Percentiles rank a stretch among this genome's conserved stretches.
Evolutionary conservation across 495 filamentous ascomycete genomes (phyloP).

Genomic region (Mytilinidion resinicola): DNA sequence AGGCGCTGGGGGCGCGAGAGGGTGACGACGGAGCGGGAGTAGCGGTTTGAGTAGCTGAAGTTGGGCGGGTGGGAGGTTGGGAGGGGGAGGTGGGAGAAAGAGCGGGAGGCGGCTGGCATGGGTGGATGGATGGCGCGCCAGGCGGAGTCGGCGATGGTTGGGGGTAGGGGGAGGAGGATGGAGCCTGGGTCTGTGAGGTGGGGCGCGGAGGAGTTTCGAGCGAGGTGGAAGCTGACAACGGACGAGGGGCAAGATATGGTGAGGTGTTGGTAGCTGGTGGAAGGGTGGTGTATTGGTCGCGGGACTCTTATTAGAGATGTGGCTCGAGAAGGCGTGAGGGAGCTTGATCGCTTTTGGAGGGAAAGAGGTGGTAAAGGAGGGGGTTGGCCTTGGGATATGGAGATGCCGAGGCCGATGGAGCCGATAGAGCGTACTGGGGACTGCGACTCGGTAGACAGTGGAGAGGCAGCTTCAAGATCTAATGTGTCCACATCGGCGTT

Average conservation of each 20-base stretch:
- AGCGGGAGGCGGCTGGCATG: conserved; percentile 6
- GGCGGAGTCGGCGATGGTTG: conserved; percentile 16
- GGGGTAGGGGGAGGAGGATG: conserved; percentile 14
- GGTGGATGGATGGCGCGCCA: conserved; percentile 24
- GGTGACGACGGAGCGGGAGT: conserved; percentile 20
- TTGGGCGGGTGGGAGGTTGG: neutral
- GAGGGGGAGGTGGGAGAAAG: conserved; percentile 14
- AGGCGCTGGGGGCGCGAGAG: conserved; percentile 23
- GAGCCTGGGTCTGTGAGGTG: conserved; percentile 16
- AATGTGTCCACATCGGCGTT: conserved; percentile 18
- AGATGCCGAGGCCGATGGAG: conserved; percentile 21
- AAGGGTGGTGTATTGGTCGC: conserved; percentile 11
- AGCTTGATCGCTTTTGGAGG: conserved; percentile 6
- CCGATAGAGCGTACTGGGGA: conserved; percentile 11
- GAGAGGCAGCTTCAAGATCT: conserved; percentile 7
- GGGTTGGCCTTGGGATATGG: conserved; percentile 15
- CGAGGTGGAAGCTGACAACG: no score
- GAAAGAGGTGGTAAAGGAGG: conserved; percentile 17
- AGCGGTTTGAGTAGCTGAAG: conserved; percentile 13
- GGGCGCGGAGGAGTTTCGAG: neutral
- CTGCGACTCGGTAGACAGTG: conserved; percentile 9
- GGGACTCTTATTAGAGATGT: neutral
- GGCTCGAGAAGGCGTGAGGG: neutral
- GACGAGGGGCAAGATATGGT: conserved; percentile 4
- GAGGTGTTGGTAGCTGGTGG: conserved; percentile 11